A percentile compares a stretch with the other conserved stretches of the same genome.
These are phyloP conservation scores for Phaffomyces thermotolerans DNA, from an alignment of 805 yeast species.

Conservation along the genomic window DNA sequence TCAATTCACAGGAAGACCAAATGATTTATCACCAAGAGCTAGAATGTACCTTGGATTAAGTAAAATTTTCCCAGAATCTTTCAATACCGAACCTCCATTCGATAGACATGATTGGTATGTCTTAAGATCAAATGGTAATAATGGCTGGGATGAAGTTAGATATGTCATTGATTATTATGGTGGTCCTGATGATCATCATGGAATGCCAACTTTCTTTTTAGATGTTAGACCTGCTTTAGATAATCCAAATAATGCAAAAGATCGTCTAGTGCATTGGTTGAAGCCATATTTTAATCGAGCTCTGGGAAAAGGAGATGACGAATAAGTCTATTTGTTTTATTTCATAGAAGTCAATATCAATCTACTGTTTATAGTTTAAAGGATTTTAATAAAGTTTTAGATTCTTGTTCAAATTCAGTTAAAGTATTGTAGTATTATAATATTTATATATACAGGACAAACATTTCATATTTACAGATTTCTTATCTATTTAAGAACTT, in stretches of 20 bases:
- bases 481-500: neutral
- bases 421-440: neutral
- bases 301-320: constrained; percentile 28
- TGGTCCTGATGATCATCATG: constrained; percentile 89
- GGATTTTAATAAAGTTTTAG: too few species aligned
- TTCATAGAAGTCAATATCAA: neutral
- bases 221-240: constrained; percentile 97
- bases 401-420: neutral
- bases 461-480: too few species aligned
- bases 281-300: constrained; percentile 64
- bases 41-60: constrained; percentile 58
- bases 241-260: constrained; percentile 50
- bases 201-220: constrained; percentile 83
- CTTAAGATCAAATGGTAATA: constrained; percentile 47
- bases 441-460: neutral
- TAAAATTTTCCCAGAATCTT: constrained; percentile 62
- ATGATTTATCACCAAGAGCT: constrained; percentile 83
- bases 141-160: constrained; percentile 63
- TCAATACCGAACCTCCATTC: constrained; percentile 79
- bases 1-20: constrained; percentile 88
- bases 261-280: constrained; percentile 63
- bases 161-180: constrained; percentile 94
- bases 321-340: neutral
- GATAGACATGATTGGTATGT: constrained; percentile 99
- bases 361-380: neutral